Evolutionary conservation across 441 rosid species (phyloP), one percentile per base, ranked within the genome.

Genomic region (Erysimum cheiri): DNA sequence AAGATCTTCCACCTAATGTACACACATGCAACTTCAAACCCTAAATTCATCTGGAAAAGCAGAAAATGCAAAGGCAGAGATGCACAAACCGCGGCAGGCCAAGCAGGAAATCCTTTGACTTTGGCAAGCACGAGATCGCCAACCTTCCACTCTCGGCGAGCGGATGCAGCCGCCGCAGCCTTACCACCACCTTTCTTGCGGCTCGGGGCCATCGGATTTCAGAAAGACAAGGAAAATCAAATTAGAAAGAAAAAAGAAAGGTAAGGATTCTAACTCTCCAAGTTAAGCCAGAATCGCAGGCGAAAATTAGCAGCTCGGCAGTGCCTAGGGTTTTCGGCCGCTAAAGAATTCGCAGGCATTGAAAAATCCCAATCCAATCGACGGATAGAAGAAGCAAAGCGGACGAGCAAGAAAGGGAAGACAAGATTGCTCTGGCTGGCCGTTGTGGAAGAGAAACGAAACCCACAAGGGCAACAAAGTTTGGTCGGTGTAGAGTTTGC

Each of bases 91-190:
- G 87, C 90, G 67, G 99, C 98, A 70, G 99, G 99, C 99, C 98
- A 95, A 62, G 99, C 94, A 70, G 99, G 98, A 65, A 92, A 95
- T 3, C 98, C 99, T 84, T 90, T 95, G 70, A 95, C 87, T 83
- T 92, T 95, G 28, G 99, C 99, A 32, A 95, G 98, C 29, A 95
- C 98, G 28, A 95, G 99, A 83, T 95, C 99, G 59, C 98, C 99
- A 49, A 95, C 93, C 85, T 92, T 95, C 99, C 98, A 95, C 69
- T 88, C 85, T 50, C 92, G 87, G 72, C 88, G 81, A 39, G 95
- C 85, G 48, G 98, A 93, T 3, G 96, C 92, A 0, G 86, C 88
- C 0, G 91, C 90, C 8, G 92, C 89, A 10, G 96, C 89, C 75
- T 84, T 92, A 68, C 77, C 76, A 36, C 78, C 82, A 35, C 87